Evolutionary conservation across 2,329 filamentous ascomycete species (phyloP).

Genomic region (Kalmusia sp.): DNA sequence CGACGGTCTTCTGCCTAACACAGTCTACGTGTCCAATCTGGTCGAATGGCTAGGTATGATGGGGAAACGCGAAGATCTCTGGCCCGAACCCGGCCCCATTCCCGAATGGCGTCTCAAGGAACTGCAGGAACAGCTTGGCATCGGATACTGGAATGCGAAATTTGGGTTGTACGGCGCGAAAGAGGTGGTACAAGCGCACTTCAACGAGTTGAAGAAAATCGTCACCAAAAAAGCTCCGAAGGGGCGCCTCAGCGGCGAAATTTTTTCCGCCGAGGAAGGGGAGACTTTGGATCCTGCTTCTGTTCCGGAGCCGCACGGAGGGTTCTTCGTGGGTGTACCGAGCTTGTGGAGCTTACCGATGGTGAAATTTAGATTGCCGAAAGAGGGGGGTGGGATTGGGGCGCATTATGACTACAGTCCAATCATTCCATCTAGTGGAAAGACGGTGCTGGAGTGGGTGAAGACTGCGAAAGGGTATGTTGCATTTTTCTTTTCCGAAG

Average conservation of each 20-base stretch:
- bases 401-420: slow-evolving; percentile 43
- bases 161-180: slow-evolving; percentile 55
- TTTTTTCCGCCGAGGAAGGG: slow-evolving; percentile 50
- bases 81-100: slow-evolving; percentile 53
- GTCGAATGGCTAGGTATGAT: slow-evolving; percentile 56
- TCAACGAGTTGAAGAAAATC: slow-evolving; percentile 49
- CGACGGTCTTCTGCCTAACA: slow-evolving; percentile 52
- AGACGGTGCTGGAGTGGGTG: slow-evolving; percentile 52
- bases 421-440: slow-evolving; percentile 44
- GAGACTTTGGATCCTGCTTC: slow-evolving; percentile 48
- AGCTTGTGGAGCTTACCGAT: slow-evolving; percentile 40
- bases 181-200: slow-evolving; percentile 54
- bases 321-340: slow-evolving; percentile 41
- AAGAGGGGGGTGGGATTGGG: slow-evolving; percentile 34
- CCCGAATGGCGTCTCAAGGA: slow-evolving; percentile 55
- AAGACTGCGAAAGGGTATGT: slow-evolving; percentile 44
- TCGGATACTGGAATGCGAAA: slow-evolving; percentile 55
- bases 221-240: slow-evolving; percentile 45
- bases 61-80: slow-evolving; percentile 53
- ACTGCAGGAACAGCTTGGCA: slow-evolving; percentile 50
- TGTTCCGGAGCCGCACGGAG: slow-evolving; percentile 37
- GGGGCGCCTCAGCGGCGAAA: slow-evolving; percentile 46
- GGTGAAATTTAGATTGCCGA: slow-evolving; percentile 41
- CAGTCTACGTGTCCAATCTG: slow-evolving; percentile 55
- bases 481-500: background rate